A percentile compares a stretch with the other conserved stretches of the same genome.
Conservation (phyloP, 805 yeast genomes). For the Kluyveromyces wickerhamii region DNA sequence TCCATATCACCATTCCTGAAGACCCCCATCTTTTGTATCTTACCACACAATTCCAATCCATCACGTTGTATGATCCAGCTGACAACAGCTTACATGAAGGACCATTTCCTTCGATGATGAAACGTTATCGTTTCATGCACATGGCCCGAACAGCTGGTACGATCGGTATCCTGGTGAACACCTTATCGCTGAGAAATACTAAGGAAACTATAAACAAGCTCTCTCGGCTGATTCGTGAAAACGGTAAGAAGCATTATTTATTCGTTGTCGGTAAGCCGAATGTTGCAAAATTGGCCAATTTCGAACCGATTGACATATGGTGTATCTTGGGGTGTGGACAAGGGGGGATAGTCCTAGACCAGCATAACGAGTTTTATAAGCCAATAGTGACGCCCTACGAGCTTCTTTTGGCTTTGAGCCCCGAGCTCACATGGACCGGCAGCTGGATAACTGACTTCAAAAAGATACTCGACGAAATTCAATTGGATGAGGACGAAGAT, state of each 20-base stretch:
- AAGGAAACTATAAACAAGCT: constrained; percentile 56
- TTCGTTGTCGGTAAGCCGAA: constrained; percentile 98
- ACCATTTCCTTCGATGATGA: constrained; percentile 72
- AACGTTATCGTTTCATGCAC: constrained; percentile 79
- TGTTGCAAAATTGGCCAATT: constrained; percentile 93
- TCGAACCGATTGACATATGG: constrained; percentile 92
- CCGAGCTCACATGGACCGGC: constrained; percentile 83
- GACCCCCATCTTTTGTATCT: constrained; percentile 71
- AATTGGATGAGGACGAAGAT: constrained; percentile 12
- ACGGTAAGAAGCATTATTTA: constrained; percentile 86
- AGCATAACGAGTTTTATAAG: constrained; percentile 69
- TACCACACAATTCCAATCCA: constrained; percentile 56
- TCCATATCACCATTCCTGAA: constrained; percentile 68
- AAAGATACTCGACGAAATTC: constrained; percentile 32
- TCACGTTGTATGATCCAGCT: constrained; percentile 43
- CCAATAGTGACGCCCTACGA: constrained; percentile 95
- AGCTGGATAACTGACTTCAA: constrained; percentile 83
- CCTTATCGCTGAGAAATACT: constrained; percentile 74
- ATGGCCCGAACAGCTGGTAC: constrained; percentile 88
- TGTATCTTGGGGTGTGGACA: constrained; percentile 91
- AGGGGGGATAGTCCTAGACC: constrained; percentile 83
- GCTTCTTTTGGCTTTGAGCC: constrained; percentile 66
- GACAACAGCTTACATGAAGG: constrained; percentile 35
- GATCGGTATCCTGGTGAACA: constrained; percentile 83
- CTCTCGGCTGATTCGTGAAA: constrained; percentile 50